A percentile compares a stretch with the other conserved stretches of the same genome.
Conservation (phyloP, 805 yeast species). For the Yarrowia phangngaensis region DNA sequence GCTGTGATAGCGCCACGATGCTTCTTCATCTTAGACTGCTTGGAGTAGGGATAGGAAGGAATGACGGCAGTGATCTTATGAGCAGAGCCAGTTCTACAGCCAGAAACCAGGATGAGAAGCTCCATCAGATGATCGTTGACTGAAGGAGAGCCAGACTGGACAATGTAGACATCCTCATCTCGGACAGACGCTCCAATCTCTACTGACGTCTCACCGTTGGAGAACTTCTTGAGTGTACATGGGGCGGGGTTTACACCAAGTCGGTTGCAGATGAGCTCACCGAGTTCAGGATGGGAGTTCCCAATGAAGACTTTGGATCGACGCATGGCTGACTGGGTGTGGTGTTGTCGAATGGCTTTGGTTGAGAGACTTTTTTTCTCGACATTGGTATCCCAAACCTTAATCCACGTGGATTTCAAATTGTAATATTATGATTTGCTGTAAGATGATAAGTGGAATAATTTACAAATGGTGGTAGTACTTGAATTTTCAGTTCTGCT, state of each 20-base stretch:
- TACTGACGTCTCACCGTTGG: conserved; percentile 96
- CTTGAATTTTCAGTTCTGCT: no score
- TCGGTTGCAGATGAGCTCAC: conserved; percentile 81
- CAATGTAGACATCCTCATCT: conserved; percentile 93
- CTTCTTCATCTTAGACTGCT: conserved; percentile 97
- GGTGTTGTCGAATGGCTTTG: no score
- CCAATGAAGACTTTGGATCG: conserved; percentile 97
- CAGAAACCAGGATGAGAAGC: conserved; percentile 82
- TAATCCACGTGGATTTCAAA: no score
- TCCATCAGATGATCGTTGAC: conserved; percentile 95
- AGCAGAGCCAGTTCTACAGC: conserved; percentile 98
- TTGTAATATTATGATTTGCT: no score
- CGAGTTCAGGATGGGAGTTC: conserved; percentile 92
- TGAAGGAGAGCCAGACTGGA: conserved; percentile 85
- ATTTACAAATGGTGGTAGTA: no score
- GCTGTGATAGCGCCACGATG: conserved; percentile 99
- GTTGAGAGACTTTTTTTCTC: no score
- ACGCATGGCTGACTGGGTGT: conserved; percentile 67
- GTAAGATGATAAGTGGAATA: no score
- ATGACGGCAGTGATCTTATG: conserved; percentile 93
- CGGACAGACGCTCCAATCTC: conserved; percentile 92
- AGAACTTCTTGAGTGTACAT: conserved; percentile 82
- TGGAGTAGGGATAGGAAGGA: conserved; percentile 96
- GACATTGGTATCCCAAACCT: no score
- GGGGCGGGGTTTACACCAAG: conserved; percentile 94